phyloP scores from a whole-genome alignment of 208 protist genomes.

The Trichomonas vaginalis region DNA sequence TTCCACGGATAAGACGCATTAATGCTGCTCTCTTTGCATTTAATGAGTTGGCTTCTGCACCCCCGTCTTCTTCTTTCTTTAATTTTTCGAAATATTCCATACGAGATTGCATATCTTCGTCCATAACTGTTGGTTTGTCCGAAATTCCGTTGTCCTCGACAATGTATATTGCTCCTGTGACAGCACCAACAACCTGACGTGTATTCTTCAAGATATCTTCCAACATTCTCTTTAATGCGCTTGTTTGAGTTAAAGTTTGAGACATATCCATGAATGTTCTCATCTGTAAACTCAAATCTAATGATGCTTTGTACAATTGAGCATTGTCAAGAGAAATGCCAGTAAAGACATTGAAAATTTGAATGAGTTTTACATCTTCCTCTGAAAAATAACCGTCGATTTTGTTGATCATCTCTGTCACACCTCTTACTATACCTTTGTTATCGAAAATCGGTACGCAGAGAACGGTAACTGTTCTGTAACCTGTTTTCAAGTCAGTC shows the following conservation, averaged over 20 bases:
- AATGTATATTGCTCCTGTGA: not conserved
- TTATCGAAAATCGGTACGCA: constrained; percentile 10
- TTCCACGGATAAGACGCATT: not conserved
- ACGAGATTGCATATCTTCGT: not conserved
- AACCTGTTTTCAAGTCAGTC: not conserved
- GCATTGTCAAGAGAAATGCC: not conserved
- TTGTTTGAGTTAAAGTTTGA: not conserved
- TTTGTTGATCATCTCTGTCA: constrained; percentile 9
- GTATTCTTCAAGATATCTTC: not conserved
- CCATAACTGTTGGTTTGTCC: not conserved
- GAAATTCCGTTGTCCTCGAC: not conserved
- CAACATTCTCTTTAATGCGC: not conserved
- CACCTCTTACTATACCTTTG: not conserved
- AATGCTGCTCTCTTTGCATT: not conserved
- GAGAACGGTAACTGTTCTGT: not conserved
- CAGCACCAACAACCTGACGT: not conserved
- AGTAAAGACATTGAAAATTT: not conserved
- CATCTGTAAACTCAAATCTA: not conserved
- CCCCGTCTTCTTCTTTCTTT: not conserved
- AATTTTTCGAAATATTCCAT: not conserved
- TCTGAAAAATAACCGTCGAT: not conserved
- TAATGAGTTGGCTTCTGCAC: not conserved
- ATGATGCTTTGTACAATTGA: not conserved
- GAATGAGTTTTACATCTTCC: not conserved
- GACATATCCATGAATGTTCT: not conserved